phyloP scores from a whole-genome alignment of 1,284 basidiomycete genomes.

The Earliella scabrosa region DNA sequence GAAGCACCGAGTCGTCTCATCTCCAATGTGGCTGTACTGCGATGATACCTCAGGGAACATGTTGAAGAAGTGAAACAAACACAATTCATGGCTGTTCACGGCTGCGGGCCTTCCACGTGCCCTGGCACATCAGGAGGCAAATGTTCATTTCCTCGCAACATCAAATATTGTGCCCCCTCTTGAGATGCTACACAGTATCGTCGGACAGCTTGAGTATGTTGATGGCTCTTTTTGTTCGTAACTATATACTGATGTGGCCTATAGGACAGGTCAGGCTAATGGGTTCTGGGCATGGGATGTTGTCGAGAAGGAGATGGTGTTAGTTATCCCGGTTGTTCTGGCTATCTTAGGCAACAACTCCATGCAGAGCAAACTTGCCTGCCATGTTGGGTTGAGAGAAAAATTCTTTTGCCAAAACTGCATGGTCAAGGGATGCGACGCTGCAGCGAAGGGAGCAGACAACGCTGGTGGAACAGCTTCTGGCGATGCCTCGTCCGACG shows the following conservation, averaged over 20 bases:
- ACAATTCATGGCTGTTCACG: conserved; percentile 43
- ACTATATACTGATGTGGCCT: background rate
- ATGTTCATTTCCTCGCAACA: conserved; percentile 44
- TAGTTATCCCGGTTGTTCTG: conserved; percentile 38
- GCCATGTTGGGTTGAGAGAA: conserved; percentile 43
- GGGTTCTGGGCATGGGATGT: conserved; percentile 45
- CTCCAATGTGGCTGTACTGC: conserved; percentile 46
- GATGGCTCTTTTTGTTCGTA: background rate
- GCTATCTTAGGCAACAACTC: conserved; percentile 48
- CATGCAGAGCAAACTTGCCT: conserved; percentile 49
- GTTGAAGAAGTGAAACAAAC: conserved; percentile 50
- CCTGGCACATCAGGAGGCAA: conserved; percentile 29
- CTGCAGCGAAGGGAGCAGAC: too few species aligned
- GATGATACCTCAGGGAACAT: conserved; percentile 49
- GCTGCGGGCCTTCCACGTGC: conserved; percentile 34
- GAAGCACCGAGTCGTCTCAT: conserved; percentile 22
- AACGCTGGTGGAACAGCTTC: too few species aligned
- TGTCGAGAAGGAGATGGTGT: conserved; percentile 30
- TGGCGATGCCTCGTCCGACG: too few species aligned
- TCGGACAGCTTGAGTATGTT: conserved; percentile 9
- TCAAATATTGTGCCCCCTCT: conserved; percentile 45
- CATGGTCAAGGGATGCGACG: too few species aligned
- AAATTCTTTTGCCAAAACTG: conserved; percentile 47
- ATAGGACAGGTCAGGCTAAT: conserved; percentile 28
- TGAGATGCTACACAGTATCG: conserved; percentile 46